Percentiles rank a stretch among this genome's conserved stretches.
Conservation (phyloP, 2,329 filamentous ascomycete genomes). For the Botrytis aclada region DNA sequence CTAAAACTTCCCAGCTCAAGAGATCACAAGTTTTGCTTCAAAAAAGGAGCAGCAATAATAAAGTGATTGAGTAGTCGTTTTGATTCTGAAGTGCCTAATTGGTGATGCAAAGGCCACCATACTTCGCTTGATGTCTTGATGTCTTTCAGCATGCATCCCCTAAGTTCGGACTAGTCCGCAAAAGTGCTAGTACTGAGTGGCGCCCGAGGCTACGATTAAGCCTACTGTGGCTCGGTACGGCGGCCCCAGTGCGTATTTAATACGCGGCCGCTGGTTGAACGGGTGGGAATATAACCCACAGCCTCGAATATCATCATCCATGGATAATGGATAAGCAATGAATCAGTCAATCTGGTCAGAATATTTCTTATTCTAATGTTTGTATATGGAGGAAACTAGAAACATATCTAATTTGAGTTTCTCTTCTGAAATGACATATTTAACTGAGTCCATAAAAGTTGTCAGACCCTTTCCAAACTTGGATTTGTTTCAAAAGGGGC, state of each 20-base stretch:
- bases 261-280: background rate
- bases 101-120: conserved; percentile 21
- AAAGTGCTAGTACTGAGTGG: background rate
- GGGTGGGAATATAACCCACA: background rate
- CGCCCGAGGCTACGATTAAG: background rate
- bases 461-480: background rate
- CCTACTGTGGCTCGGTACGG: background rate
- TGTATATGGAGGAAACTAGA: background rate
- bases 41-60: background rate
- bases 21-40: background rate
- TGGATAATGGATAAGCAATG: background rate
- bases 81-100: conserved; percentile 10
- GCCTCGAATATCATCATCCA: conserved; percentile 3
- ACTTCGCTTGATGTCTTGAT: conserved; percentile 19
- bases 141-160: background rate
- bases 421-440: conserved; percentile 8
- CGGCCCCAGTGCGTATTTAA: background rate
- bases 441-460: conserved; percentile 1
- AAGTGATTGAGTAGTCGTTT: conserved; percentile 2
- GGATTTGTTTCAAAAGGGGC: conserved; percentile 16
- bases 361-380: background rate
- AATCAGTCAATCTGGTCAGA: background rate
- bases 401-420: background rate
- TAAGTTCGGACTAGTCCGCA: background rate
- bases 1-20: conserved; percentile 25